Evolutionary conservation across 306 rosid genomes (phyloP), one percentile per base, ranked within the genome.

Genomic region (Castanea sativa): DNA sequence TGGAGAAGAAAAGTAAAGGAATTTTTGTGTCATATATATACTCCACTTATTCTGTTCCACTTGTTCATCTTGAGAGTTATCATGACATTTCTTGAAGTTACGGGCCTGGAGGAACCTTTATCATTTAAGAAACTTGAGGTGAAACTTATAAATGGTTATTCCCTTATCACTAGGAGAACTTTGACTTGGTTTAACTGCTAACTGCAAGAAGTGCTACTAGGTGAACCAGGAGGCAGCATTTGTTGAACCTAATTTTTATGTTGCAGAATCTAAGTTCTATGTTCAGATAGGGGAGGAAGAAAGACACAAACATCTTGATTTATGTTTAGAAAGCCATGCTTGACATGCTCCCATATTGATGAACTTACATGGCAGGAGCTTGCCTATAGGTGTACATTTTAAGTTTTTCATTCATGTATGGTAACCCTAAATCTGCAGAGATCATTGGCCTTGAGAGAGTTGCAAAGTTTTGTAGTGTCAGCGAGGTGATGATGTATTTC

Each of bases 401-500:
- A 91, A 86, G 97, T 81, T 85, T 92, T 73, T 83, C 91, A 81
- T 86, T 95, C 71, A 94, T 92, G 95, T 91, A 94, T 82, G 96
- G 98, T 74, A 94, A 87, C 81, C 92, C 87, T 60, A 97, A 94
- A 76, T 94, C 97, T 15, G 85, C 91, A 2, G 97, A 92, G 78
- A 87, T 90, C 77, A 90, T 79, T 74, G 91, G 89, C 51, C 97
- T 97, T 6, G 98, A 94, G 85, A 89, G 45, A 41, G 97, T 85
- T 90, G 91, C 72, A 94, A 89, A 83, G 93, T 94, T 60, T 92
- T 91, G 86, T 94, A 94, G 64, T 92, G 97, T 85, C 87, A 91
- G 84, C 92, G 88, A 80, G 98, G 98, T 71, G 98, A 94, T 75
- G 98, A 97, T 56, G 98, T 97, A 51, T 89, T 94, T 92, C 97